Evolutionary conservation across 768 basidiomycete genomes (phyloP).

Genomic region (Chalciporus pseudorubinellus): DNA sequence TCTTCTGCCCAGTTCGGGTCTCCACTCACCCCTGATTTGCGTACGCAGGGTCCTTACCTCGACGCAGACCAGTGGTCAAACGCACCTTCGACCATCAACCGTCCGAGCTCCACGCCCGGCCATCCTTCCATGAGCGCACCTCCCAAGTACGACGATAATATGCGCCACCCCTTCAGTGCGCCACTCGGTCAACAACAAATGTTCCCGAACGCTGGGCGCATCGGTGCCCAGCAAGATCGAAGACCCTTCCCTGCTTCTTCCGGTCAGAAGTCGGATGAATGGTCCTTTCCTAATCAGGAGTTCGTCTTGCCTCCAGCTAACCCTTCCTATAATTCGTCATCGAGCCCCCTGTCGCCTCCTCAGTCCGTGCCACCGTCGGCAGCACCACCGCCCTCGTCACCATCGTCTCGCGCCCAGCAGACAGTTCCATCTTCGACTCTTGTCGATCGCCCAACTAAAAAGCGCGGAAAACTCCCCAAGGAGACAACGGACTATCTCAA

Average conservation of each 20-base stretch:
- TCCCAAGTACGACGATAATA: slow-evolving; percentile 68
- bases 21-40: slow-evolving; percentile 46
- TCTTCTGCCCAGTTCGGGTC: slow-evolving; percentile 47
- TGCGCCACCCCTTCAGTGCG: slow-evolving; percentile 65
- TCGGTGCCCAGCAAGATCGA: slow-evolving; percentile 68
- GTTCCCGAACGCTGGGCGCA: slow-evolving; percentile 66
- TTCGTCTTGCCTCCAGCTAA: slow-evolving; percentile 43
- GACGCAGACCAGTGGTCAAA: slow-evolving; percentile 56
- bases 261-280: slow-evolving; percentile 63
- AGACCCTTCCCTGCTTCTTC: slow-evolving; percentile 43
- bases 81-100: slow-evolving; percentile 57
- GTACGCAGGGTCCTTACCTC: slow-evolving; percentile 39
- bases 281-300: slow-evolving; percentile 64
- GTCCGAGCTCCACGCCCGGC: slow-evolving; percentile 65
- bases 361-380: slow-evolving; percentile 28
- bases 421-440: slow-evolving; percentile 53
- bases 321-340: slow-evolving; percentile 23
- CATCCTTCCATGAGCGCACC: slow-evolving; percentile 48
- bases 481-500: slow-evolving; percentile 89
- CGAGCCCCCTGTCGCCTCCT: slow-evolving; percentile 44
- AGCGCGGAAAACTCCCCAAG: slow-evolving; percentile 86
- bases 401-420: slow-evolving; percentile 49
- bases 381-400: slow-evolving; percentile 45
- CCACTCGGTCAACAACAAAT: slow-evolving; percentile 58
- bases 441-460: slow-evolving; percentile 75